Base-by-base conservation (phyloP, 768 basidiomycete genomes). In the Crepidotus variabilis region DNA sequence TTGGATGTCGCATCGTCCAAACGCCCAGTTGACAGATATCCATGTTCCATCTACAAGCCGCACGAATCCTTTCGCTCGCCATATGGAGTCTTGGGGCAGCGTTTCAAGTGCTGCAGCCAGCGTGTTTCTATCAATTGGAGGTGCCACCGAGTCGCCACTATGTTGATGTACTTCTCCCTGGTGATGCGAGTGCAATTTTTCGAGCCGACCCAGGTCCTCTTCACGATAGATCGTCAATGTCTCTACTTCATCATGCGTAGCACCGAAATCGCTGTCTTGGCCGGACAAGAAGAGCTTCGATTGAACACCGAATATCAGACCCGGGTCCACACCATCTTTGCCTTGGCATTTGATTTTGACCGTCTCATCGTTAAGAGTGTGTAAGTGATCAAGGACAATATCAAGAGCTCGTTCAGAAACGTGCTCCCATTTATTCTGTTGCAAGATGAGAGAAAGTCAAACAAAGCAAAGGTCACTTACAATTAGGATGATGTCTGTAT, bases 21-120 rank as follows among this genome's bases (percentile, higher is more conserved):
- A 98, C 6, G 94, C 94, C 92, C 93, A 98, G 67, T 98, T 98
- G 57, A 96, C 63, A 57, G 94, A 88, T 65, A 78, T 68, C 60
- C 65, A 60, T 11, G 54, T 70, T 18, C 68, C 68, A 22, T 67
- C 69, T 22, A 61, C 61, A 6, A 91, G 67, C 36, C 79, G 79
- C 21, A 95, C 77, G 63, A 94, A 92, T 16, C 94, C 95, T 66
- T 98, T 98, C 33, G 95, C 87, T 60, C 89, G 72, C 84, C 88
- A 94, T 8, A 92, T 73, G 1, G 73, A 70, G 65, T 92, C 91
- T 60, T 87, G 89, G 20, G 84, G 78, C 9, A 93, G 68, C 6
- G 59, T 57, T 2, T 57, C 64, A 1, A 94, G 76, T 6, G 85
- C 84, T 2, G 65, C 65, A 10, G 67, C 65, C 28, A 92, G 70